Conservation (phyloP, 2,329 filamentous ascomycete species). For the Pyricularia grisea region DNA sequence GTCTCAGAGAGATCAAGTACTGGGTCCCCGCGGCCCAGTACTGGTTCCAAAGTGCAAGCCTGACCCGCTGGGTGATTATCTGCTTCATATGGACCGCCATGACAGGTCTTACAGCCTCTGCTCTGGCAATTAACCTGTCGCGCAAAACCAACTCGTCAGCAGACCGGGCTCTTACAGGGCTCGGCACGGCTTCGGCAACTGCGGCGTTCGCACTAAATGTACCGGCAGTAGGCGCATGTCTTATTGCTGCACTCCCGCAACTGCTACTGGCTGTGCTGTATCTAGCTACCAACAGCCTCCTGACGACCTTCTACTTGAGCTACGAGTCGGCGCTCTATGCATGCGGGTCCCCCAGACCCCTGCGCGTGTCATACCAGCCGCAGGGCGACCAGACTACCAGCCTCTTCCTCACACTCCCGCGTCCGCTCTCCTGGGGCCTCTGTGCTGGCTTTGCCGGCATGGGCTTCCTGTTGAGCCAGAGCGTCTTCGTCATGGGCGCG, state of each 20-base stretch:
- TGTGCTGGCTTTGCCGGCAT: slow-evolving; percentile 32
- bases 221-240: slow-evolving; percentile 18
- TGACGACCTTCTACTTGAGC: slow-evolving; percentile 38
- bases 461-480: slow-evolving; percentile 36
- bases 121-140: slow-evolving; percentile 21
- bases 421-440: slow-evolving; percentile 33
- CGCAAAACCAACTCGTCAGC: slow-evolving; percentile 19
- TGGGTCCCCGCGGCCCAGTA: slow-evolving; percentile 30
- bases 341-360: slow-evolving; percentile 17
- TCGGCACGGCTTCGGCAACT: slow-evolving; percentile 26
- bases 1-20: slow-evolving; percentile 29
- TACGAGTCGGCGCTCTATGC: slow-evolving; percentile 39
- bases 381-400: slow-evolving; percentile 35
- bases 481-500: slow-evolving; percentile 24
- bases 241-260: slow-evolving; percentile 38
- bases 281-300: slow-evolving; percentile 33
- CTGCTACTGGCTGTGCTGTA: slow-evolving; percentile 38
- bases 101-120: slow-evolving; percentile 25
- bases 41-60: slow-evolving; percentile 35
- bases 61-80: slow-evolving; percentile 31
- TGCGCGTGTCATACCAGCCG: slow-evolving; percentile 35
- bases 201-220: slow-evolving; percentile 18
- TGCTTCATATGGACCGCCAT: slow-evolving; percentile 27
- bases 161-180: slow-evolving; percentile 22
- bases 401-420: slow-evolving; percentile 40